phyloP scores from a whole-genome alignment of 768 basidiomycete genomes.

The Pleurotus pulmonarius region DNA sequence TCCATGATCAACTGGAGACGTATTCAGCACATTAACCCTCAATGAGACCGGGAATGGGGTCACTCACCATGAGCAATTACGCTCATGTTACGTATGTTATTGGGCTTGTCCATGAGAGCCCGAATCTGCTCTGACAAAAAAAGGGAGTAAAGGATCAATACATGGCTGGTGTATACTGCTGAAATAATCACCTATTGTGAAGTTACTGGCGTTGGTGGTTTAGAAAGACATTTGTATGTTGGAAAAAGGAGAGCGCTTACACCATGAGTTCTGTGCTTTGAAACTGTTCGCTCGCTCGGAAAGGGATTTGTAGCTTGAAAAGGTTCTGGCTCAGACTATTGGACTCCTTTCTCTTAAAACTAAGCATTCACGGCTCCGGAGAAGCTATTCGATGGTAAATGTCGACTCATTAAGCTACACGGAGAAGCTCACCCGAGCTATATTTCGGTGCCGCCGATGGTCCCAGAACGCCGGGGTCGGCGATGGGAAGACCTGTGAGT shows the following conservation, averaged over 20 bases:
- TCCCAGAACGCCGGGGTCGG: too few relatives aligned
- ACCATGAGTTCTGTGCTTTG: conserved; percentile 71
- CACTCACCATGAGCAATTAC: conserved; percentile 80
- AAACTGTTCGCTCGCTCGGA: conserved; percentile 4
- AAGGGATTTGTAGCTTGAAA: too few relatives aligned
- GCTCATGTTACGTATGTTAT: conserved; percentile 95
- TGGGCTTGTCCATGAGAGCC: conserved; percentile 82
- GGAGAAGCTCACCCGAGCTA: too few relatives aligned
- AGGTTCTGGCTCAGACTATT: too few relatives aligned
- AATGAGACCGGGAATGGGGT: neutral
- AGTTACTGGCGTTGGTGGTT: conserved; percentile 58
- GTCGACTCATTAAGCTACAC: too few relatives aligned
- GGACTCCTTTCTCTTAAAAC: too few relatives aligned
- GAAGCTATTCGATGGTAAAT: too few relatives aligned
- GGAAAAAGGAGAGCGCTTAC: conserved; percentile 44
- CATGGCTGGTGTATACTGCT: neutral
- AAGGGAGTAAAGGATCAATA: neutral
- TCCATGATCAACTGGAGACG: conserved; percentile 89
- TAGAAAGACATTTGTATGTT: conserved; percentile 23
- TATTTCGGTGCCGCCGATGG: too few relatives aligned
- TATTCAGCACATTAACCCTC: too few relatives aligned
- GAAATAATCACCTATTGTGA: conserved; percentile 71
- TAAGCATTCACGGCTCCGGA: too few relatives aligned
- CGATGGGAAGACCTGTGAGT: too few relatives aligned
- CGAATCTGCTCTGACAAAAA: conserved; percentile 73